Evolutionary conservation across 2,329 filamentous ascomycete species (phyloP), one percentile per base, ranked within the genome.

Genomic region (Colletotrichum lindemuthianum): DNA sequence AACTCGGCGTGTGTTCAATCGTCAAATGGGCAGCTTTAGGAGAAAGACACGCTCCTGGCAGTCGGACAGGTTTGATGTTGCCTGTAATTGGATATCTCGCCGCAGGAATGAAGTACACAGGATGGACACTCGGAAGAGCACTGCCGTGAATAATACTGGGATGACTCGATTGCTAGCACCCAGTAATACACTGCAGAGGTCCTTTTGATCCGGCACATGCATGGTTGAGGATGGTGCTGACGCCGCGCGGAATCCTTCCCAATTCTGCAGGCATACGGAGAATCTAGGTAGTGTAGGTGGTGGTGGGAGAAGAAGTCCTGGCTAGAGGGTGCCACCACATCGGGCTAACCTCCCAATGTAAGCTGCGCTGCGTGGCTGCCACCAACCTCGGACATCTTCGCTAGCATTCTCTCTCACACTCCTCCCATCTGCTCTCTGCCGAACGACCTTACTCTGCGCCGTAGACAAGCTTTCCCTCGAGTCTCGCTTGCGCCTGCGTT

Each of bases 171-270:
- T 24, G 24, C 24, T 24, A 24, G 24, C 24, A 24, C 3, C 24
- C 24, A 24, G 24, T 24, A 24, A 4, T 24, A 24, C 24, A 24
- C 24, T 24, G 24, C 24, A 24, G 24, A 24, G 24, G 24, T 24
- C 44, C 44, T 64, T 55, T n/a, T 44, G 57, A 37, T 60, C 39
- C 50, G 43, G 52, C 45, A 50, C 41, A 65, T 60, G 39, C 57
- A 60, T 39, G 45, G 34, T 51, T 11, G 39, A 36, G 44, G 37
- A 24, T 52, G 58, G 51, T 61, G 58, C 63, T 63, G 34, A 65
- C 58, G 59, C 51, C 47, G 63, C 51, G 7, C 52, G 32, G 47
- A 57, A 65, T 65, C 63, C 63, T 65, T 65, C 51, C 32, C 40
- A 24, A 36, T 24, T 24, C 24, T 24, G 24, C 24, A 24, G 24